These are phyloP conservation scores for Thelonectria olida DNA, from an alignment of 2,329 filamentous ascomycete species.

Conservation along the genomic window DNA sequence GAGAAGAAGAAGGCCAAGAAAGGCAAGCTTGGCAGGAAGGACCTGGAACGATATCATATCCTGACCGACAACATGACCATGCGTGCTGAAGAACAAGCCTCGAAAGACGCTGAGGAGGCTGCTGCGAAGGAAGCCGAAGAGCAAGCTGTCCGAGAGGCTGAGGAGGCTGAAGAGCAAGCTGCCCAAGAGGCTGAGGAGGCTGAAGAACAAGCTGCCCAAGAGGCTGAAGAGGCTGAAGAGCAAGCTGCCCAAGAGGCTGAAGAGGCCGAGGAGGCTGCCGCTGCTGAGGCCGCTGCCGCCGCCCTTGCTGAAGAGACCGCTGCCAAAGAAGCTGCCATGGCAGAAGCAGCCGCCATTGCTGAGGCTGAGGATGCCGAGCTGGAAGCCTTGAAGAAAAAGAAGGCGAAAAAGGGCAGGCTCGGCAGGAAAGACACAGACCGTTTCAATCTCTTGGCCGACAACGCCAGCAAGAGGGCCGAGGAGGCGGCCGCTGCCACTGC, in stretches of 20 bases:
- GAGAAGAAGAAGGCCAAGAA: constrained; percentile 34
- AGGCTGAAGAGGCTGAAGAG: constrained; percentile 22
- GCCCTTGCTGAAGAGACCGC: too few species aligned
- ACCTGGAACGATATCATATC: constrained; percentile 31
- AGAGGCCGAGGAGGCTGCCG: constrained; percentile 41
- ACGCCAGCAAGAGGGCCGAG: constrained; percentile 48
- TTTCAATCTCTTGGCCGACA: constrained; percentile 48
- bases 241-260: neutral
- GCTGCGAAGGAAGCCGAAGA: constrained; percentile 20
- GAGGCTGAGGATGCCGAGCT: constrained; percentile 25
- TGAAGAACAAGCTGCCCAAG: constrained; percentile 25
- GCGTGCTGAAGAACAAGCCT: constrained; percentile 25
- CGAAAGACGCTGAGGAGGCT: constrained; percentile 30
- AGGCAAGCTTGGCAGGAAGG: constrained; percentile 36
- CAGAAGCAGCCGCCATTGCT: constrained; percentile 23
- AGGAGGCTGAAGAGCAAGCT: constrained; percentile 10
- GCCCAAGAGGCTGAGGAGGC: neutral
- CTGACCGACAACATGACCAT: constrained; percentile 10
- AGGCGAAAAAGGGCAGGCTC: constrained; percentile 57
- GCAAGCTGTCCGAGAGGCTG: constrained; percentile 41
- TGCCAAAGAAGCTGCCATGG: constrained; percentile 5
- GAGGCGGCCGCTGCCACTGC: constrained; percentile 47
- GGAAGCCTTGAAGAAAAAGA: constrained; percentile 47
- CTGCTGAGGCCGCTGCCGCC: neutral
- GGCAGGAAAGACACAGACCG: constrained; percentile 58